Evolutionary conservation across 345 rosid species (phyloP).

Genomic region (Populus deltoides): DNA sequence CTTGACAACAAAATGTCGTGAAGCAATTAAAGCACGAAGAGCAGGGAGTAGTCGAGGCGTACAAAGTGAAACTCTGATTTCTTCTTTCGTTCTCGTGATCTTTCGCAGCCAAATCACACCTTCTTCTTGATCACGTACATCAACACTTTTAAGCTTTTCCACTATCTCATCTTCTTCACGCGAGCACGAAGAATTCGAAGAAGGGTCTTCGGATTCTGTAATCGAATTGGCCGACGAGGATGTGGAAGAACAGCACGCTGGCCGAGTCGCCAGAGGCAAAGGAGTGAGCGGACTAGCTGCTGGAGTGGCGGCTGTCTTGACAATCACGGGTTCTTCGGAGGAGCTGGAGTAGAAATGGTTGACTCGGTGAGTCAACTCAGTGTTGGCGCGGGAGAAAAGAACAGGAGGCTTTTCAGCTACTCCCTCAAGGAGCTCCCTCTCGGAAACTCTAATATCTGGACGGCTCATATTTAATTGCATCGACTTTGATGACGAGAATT

Average conservation of each 20-base stretch:
- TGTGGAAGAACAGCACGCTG: conserved; percentile 47
- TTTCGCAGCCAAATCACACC: conserved; percentile 22
- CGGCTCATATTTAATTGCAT: background rate
- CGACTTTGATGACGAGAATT: background rate
- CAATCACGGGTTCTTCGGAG: conserved; percentile 31
- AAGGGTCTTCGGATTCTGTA: conserved; percentile 16
- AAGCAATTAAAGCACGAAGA: conserved; percentile 15
- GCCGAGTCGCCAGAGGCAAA: conserved; percentile 64
- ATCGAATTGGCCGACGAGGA: conserved; percentile 18
- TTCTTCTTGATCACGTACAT: conserved; percentile 25
- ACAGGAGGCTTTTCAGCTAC: conserved; percentile 41
- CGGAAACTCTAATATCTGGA: conserved; percentile 55
- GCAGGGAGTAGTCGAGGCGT: conserved; percentile 14
- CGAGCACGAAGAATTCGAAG: background rate
- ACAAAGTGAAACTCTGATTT: conserved; percentile 13
- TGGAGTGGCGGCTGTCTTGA: background rate
- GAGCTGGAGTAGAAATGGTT: conserved; percentile 29
- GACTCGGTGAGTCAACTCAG: conserved; percentile 40
- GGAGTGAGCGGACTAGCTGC: conserved; percentile 55
- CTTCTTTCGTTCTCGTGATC: conserved; percentile 21
- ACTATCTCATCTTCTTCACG: conserved; percentile 25
- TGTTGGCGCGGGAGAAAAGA: conserved; percentile 32
- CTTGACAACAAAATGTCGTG: conserved; percentile 18
- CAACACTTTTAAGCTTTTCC: conserved; percentile 22
- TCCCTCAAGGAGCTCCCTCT: conserved; percentile 56